Conservation (phyloP, 306 rosid genomes). For the Sechiopsis laciniata region DNA sequence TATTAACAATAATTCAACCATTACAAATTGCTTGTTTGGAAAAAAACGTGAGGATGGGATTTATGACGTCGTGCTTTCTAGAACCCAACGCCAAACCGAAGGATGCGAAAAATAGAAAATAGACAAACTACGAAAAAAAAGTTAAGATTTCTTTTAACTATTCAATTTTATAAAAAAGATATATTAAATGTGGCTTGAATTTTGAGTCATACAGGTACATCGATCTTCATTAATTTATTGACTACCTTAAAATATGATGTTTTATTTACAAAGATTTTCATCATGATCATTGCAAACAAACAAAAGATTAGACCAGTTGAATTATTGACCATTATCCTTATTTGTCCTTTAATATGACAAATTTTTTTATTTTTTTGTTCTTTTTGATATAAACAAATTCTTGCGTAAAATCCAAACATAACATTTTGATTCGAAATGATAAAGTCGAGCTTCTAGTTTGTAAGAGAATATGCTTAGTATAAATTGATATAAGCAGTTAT, state of each 20-base stretch:
- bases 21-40: no score
- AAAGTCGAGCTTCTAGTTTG: no score
- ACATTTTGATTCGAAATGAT: no score
- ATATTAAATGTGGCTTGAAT: neutral
- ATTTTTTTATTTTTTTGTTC: neutral
- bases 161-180: neutral
- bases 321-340: neutral
- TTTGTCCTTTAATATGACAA: conserved; percentile 7
- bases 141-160: neutral
- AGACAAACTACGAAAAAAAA: conserved; percentile 1
- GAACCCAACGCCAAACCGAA: conserved; percentile 2
- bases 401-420: no score
- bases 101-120: neutral
- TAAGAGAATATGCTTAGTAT: no score
- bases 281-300: neutral
- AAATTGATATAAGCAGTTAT: no score
- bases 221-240: no score
- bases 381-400: neutral
- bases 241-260: neutral
- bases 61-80: conserved; percentile 13
- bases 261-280: neutral
- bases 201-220: neutral
- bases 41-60: neutral
- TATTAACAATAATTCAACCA: no score
- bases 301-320: neutral